These are phyloP conservation scores for Aspergillus sp. DNA, from an alignment of 2,329 filamentous ascomycete species.

Conservation along the genomic window DNA sequence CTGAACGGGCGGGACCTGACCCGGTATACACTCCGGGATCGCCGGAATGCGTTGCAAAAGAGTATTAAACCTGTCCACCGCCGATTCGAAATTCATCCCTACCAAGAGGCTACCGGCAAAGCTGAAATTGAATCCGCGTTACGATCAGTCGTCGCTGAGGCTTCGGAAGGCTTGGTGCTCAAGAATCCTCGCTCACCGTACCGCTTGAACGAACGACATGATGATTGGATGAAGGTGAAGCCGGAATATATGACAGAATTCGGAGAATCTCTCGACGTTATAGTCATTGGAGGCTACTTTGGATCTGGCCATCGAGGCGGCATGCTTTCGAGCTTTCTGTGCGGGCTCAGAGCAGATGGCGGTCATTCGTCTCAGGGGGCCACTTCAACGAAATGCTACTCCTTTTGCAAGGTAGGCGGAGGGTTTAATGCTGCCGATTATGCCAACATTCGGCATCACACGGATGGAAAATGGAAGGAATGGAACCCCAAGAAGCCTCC, in stretches of 20 bases:
- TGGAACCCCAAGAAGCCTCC: constrained; percentile 81
- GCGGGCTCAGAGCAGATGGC: constrained; percentile 75
- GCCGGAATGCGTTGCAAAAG: constrained; percentile 70
- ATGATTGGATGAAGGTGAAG: constrained; percentile 98
- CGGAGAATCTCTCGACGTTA: constrained; percentile 85
- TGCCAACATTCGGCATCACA: constrained; percentile 74
- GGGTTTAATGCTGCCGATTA: constrained; percentile 86
- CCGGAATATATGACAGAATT: constrained; percentile 98
- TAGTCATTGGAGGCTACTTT: constrained; percentile 90
- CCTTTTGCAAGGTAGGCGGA: constrained; percentile 98
- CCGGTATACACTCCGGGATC: constrained; percentile 77
- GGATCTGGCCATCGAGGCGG: constrained; percentile 85
- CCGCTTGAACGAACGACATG: constrained; percentile 81
- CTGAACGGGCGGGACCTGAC: constrained; percentile 80
- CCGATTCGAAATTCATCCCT: constrained; percentile 78
- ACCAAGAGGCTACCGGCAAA: constrained; percentile 63
- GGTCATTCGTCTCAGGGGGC: constrained; percentile 57
- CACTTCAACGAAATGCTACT: constrained; percentile 74
- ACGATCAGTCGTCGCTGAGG: constrained; percentile 78
- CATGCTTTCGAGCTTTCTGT: constrained; percentile 81
- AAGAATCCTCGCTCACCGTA: constrained; percentile 92
- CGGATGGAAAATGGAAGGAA: constrained; percentile 85
- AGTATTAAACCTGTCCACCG: constrained; percentile 69
- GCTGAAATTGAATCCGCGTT: constrained; percentile 77
- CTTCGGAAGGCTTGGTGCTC: constrained; percentile 85